Evolutionary conservation across 1,139 yeast genomes (phyloP).

Genomic region (Tardiomyces digboiensis): DNA sequence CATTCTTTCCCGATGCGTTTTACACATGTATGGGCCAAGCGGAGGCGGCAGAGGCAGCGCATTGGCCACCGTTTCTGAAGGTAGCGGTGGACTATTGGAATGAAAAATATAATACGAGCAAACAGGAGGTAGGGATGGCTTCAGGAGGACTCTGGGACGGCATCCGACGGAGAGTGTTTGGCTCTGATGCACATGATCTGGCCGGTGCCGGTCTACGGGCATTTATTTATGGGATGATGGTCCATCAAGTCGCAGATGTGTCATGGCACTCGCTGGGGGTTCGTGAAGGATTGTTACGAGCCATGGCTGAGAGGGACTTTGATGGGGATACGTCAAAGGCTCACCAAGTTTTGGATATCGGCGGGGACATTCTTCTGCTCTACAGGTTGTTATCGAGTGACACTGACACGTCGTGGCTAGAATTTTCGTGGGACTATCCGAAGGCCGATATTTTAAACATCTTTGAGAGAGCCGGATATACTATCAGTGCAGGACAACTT

Average conservation of each 20-base stretch:
- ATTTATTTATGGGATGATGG: constrained; percentile 42
- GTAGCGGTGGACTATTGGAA: constrained; percentile 34
- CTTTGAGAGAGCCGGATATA: constrained; percentile 26
- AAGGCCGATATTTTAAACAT: constrained; percentile 29
- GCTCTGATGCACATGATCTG: not conserved
- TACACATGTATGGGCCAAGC: constrained; percentile 42
- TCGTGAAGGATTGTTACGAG: constrained; percentile 40
- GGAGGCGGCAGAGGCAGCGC: constrained; percentile 47
- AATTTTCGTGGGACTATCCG: constrained; percentile 38
- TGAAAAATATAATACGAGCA: constrained; percentile 20
- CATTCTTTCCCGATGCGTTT: constrained; percentile 56
- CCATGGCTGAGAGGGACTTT: constrained; percentile 40
- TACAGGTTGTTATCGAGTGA: constrained; percentile 27
- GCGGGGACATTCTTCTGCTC: constrained; percentile 46
- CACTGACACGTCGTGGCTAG: constrained; percentile 21
- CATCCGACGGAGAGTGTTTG: too few relatives aligned
- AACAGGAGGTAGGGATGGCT: not conserved
- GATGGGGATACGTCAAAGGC: constrained; percentile 37
- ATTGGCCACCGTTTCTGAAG: constrained; percentile 54
- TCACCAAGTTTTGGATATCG: constrained; percentile 43
- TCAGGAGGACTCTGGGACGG: not conserved
- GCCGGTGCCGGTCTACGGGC: constrained; percentile 31
- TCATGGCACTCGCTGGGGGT: constrained; percentile 54
- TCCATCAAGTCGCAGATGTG: constrained; percentile 51
- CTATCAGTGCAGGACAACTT: constrained; percentile 21